Base-by-base conservation (phyloP, 2,329 filamentous ascomycete genomes). In the Trichoderma pleuroti region DNA sequence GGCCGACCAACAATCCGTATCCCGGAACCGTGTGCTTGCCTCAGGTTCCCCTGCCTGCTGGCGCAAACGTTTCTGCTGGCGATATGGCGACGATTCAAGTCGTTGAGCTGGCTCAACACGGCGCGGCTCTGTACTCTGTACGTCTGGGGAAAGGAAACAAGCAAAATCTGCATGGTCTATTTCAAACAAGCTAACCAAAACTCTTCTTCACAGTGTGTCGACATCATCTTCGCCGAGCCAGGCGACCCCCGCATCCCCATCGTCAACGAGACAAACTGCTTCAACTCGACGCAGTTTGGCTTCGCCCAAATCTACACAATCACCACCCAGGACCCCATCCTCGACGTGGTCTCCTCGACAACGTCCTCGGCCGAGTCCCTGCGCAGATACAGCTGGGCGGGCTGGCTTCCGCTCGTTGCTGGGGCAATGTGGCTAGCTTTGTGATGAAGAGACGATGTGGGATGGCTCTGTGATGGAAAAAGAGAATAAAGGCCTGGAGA, bases 71-170 rank as follows among this genome's bases (percentile, higher is more conserved):
- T 60, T 90, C 92, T 62, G 83, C 90, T 0, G 96, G 96, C n/a
- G 92, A 97, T 82, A 90, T 92, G 78, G 94, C 93, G 28, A 97
- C 94, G 0, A 96, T 98, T 71, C 94, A 98, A 78, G 81, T 97
- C 4, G 90, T 98, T 30, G 93, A 97, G 84, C 82, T 89, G 9
- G 94, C 94, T 16, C 84, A 93, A 72, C 94, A 97, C 77, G 94
- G 94, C 4, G 94, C 93, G 2, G 86, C 92, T 6, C 81, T 98
- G 49, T 97, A 91, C 78, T 94, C 92, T 72, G 92, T 94, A 84
- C 75, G 91, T 56, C 42, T 18, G 11, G 24, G 26, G 4, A 36
- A 36, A 6, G 6, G 16, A 5, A 11, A 18, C 14, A 39, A 21
- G 1, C 5, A 6, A 26, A 16, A 0, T 18, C 32, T 26, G 1